Evolutionary conservation across 257 asterid species (phyloP), one percentile per base, ranked within the genome.

Genomic region (Voacanga thouarsii): DNA sequence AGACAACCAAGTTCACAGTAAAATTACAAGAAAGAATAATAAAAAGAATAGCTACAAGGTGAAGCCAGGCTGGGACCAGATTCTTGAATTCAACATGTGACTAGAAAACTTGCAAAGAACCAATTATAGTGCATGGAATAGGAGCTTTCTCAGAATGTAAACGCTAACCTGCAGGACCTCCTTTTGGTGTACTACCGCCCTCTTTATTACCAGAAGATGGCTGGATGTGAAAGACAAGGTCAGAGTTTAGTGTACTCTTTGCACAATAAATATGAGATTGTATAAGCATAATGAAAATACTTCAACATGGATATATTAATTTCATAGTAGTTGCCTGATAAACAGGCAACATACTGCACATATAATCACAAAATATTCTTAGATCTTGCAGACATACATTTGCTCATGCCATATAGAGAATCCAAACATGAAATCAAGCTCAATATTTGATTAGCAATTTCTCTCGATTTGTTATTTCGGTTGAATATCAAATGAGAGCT

Each of bases 121-220:
- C 44, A 15, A 44, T 59, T 37, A 5, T 21, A 21, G 55, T 19
- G 19, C 9, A 49, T 7, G 30, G 49, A 9, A 15, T n/a, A 43
- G 68, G 16, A 37, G 6, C 45, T 12, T 57, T 18, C 43, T 53
- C 12, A 53, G 24, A 10, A 43, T 53, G 12, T 33, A 12, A 21
- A 64, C 79, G 75, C 90, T 85, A 79, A 94, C 98, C 97, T 79
- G 97, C 79, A 84, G 94, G 64, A 75, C 86, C 89, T 71, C 89
- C 89, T 55, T 60, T 47, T n/a, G 91, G 86, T 63, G 87, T 50
- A 76, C 69, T 80, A 82, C 59, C 84, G 70, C 43, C 86, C 75
- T 80, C 92, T 71, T 75, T 86, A 67, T 90, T 71, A 73, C 89
- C 84, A 73, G 96, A 64, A 63, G 87, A 55, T 73, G 82, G 90